These are phyloP conservation scores for Leccinum truebloodii DNA, from an alignment of 768 basidiomycete species.

Conservation along the genomic window DNA sequence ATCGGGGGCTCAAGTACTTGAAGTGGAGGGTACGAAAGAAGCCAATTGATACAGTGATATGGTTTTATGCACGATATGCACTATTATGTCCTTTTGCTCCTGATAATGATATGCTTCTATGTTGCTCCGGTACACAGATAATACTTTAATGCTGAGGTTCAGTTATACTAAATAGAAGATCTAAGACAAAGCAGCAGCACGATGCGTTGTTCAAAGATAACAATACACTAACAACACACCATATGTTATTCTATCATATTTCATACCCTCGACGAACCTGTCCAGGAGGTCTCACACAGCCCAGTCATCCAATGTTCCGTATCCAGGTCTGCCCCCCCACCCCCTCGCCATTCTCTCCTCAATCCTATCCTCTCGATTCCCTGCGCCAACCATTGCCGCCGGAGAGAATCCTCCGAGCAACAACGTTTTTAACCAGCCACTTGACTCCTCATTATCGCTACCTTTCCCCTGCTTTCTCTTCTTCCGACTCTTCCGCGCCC, in stretches of 20 bases:
- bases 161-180: not conserved
- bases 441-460: constrained; percentile 28
- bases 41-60: not conserved
- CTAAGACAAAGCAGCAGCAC: not conserved
- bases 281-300: constrained; percentile 36
- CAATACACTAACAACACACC: not conserved
- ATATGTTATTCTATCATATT: constrained; percentile 15
- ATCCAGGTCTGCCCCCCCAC: constrained; percentile 46
- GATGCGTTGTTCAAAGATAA: constrained; percentile 4
- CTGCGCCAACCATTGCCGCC: constrained; percentile 19
- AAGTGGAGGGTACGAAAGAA: not conserved
- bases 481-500: constrained; percentile 31
- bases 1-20: not conserved
- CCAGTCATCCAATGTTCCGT: constrained; percentile 57
- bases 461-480: constrained; percentile 38
- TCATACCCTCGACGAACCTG: not conserved
- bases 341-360: constrained; percentile 54
- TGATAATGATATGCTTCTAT: constrained; percentile 22
- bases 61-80: constrained; percentile 17
- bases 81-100: constrained; percentile 9
- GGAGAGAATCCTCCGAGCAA: constrained; percentile 25
- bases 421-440: constrained; percentile 28
- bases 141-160: not conserved
- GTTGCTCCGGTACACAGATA: not conserved
- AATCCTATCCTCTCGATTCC: constrained; percentile 45